Evolutionary conservation across 371 early-diverging fungal genomes (phyloP).

Genomic region (Chytridium lagenaria): DNA sequence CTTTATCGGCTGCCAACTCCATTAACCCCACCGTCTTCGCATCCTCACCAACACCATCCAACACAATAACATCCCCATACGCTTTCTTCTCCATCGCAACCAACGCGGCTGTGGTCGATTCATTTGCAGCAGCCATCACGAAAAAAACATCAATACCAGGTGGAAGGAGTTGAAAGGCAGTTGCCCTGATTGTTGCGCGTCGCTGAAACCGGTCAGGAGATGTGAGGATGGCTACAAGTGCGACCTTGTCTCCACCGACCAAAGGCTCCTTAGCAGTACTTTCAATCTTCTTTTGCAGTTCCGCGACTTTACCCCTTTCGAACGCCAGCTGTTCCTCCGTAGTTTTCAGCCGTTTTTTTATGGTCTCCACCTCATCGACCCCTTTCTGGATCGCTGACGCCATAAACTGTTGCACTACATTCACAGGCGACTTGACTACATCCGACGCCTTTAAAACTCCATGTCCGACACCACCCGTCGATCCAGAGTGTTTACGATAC

Average conservation of each 20-base stretch:
- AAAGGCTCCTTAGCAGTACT: not conserved
- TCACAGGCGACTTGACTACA: not conserved
- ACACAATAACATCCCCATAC: not conserved
- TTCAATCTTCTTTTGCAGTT: not conserved
- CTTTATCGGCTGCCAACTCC: not conserved
- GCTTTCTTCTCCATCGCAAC: not conserved
- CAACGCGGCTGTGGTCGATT: not conserved
- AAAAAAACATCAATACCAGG: not conserved
- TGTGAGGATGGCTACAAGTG: not conserved
- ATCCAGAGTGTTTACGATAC: not conserved
- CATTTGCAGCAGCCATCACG: not conserved
- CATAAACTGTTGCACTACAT: not conserved
- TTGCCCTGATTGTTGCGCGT: not conserved
- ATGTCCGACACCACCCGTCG: not conserved
- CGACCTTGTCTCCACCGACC: not conserved
- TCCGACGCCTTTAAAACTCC: not conserved
- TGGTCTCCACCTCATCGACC: not conserved
- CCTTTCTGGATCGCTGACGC: not conserved
- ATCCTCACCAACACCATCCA: not conserved
- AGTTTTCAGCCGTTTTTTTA: not conserved
- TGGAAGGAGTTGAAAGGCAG: conserved; percentile 1
- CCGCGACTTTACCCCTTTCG: not conserved
- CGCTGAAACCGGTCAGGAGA: not conserved
- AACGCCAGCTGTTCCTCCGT: not conserved
- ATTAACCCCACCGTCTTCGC: not conserved